Percentiles rank a stretch among this genome's conserved stretches.
Evolutionary conservation across 2,329 filamentous ascomycete genomes (phyloP).

Genomic region (Sarocladiaceae sp.): DNA sequence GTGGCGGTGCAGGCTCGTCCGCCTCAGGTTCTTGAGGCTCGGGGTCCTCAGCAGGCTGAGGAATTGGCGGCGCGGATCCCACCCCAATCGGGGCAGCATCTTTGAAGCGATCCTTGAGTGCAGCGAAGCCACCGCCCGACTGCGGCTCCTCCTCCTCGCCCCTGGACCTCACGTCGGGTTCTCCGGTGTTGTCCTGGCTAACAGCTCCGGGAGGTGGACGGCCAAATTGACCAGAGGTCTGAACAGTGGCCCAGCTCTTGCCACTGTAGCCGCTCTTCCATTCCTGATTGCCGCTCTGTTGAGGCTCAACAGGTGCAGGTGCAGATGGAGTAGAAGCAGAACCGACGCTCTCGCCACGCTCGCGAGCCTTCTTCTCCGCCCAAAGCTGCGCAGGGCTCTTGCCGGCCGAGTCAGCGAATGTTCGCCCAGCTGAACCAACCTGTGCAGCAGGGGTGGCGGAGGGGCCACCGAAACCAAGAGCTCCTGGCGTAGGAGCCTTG

Average conservation of each 20-base stretch:
- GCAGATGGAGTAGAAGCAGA: slow-evolving; percentile 35
- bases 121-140: slow-evolving; percentile 59
- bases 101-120: slow-evolving; percentile 78
- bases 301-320: slow-evolving; percentile 52
- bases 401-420: slow-evolving; percentile 88
- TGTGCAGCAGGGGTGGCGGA: slow-evolving; percentile 48
- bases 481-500: slow-evolving; percentile 75
- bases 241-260: slow-evolving; percentile 83
- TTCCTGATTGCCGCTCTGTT: slow-evolving; percentile 64
- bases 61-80: slow-evolving; percentile 27
- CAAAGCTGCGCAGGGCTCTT: slow-evolving; percentile 96
- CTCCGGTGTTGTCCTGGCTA: slow-evolving; percentile 51
- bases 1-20: slow-evolving; percentile 48
- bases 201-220: slow-evolving; percentile 48
- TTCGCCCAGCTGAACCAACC: slow-evolving; percentile 77
- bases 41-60: slow-evolving; percentile 27
- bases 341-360: slow-evolving; percentile 47
- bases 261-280: slow-evolving; percentile 92
- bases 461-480: slow-evolving; percentile 56
- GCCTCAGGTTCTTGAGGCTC: slow-evolving; percentile 23
- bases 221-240: slow-evolving; percentile 61
- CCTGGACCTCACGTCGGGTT: slow-evolving; percentile 24
- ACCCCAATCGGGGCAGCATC: slow-evolving; percentile 64
- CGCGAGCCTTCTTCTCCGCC: slow-evolving; percentile 92
- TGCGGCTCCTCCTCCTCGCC: slow-evolving; percentile 44